Percentiles rank a stretch among this genome's conserved stretches.
Evolutionary conservation across 768 basidiomycete genomes (phyloP).

Genomic region (Tricholoma sp.): DNA sequence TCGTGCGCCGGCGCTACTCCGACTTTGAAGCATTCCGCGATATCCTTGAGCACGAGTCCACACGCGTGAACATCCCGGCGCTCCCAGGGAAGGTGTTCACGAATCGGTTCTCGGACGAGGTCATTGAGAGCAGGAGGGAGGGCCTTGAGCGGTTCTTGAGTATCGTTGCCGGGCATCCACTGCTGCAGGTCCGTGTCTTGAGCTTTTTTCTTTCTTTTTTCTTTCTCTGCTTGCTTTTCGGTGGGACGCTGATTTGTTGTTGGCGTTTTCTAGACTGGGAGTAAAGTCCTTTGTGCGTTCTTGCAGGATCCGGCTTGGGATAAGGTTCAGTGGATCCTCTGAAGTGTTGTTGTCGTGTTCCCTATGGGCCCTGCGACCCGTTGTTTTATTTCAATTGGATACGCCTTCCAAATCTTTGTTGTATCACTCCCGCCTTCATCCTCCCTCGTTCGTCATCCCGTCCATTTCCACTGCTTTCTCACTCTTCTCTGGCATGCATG

Average conservation of each 20-base stretch:
- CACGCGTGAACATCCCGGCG: slow-evolving; percentile 95
- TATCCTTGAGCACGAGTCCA: slow-evolving; percentile 94
- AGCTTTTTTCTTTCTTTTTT: background rate
- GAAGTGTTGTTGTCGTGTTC: slow-evolving; percentile 11
- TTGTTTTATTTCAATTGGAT: no score
- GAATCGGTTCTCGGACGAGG: slow-evolving; percentile 96
- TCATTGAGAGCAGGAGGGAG: slow-evolving; percentile 88
- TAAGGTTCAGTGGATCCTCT: slow-evolving; percentile 66
- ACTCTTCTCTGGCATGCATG: no score
- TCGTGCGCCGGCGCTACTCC: slow-evolving; percentile 84
- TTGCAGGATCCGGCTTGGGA: slow-evolving; percentile 94
- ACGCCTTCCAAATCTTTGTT: no score
- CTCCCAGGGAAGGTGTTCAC: slow-evolving; percentile 99
- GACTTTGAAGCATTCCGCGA: slow-evolving; percentile 98
- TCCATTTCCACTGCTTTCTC: no score
- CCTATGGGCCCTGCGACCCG: no score
- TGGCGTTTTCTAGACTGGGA: slow-evolving; percentile 64
- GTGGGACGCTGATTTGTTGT: background rate
- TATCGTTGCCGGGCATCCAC: slow-evolving; percentile 94
- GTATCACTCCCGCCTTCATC: no score
- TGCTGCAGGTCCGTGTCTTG: slow-evolving; percentile 73
- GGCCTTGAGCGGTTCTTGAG: slow-evolving; percentile 93
- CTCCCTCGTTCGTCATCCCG: no score
- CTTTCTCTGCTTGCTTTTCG: background rate
- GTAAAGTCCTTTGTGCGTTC: slow-evolving; percentile 94